Percentiles rank a stretch among this genome's conserved stretches.
Conservation (phyloP, 2,329 filamentous ascomycete genomes). For the Trichoderma atroviride region DNA sequence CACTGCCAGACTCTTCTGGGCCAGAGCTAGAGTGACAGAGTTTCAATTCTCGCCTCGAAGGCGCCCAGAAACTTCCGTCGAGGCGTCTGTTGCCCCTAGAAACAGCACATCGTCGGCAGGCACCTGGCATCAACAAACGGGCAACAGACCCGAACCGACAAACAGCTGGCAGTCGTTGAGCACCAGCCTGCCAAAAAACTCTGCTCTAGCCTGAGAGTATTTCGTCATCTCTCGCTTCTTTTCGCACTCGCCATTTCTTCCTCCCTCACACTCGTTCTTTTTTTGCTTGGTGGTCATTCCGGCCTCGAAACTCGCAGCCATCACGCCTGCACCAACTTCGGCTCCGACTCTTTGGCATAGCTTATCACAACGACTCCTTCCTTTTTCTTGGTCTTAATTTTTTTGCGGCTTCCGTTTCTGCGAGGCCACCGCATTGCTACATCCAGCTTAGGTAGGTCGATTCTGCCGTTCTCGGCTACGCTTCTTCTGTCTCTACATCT, state of each 20-base stretch:
- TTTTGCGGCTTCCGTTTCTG: slow-evolving; percentile 24
- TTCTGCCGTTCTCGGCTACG: slow-evolving; percentile 1
- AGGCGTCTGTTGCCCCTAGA: not conserved
- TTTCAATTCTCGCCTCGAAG: not conserved
- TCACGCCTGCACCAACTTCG: slow-evolving; percentile 26
- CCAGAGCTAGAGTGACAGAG: not conserved
- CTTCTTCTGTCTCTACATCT: slow-evolving; percentile 11
- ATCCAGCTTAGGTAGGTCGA: slow-evolving; percentile 24
- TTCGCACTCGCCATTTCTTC: slow-evolving; percentile 17
- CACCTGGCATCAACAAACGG: slow-evolving; percentile 18
- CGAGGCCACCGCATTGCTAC: not conserved
- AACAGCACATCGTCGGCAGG: slow-evolving; percentile 12
- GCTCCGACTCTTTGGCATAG: not conserved
- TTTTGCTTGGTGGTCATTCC: not conserved
- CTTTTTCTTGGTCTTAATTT: slow-evolving; percentile 15
- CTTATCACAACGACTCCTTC: slow-evolving; percentile 25
- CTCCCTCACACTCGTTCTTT: slow-evolving; percentile 9
- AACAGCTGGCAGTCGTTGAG: slow-evolving; percentile 19
- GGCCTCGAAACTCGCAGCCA: not conserved
- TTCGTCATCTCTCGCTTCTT: slow-evolving; percentile 28
- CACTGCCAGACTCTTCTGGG: not conserved
- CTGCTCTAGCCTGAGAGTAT: not conserved
- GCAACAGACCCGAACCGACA: not conserved
- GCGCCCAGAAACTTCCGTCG: not conserved
- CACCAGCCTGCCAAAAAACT: slow-evolving; percentile 10